Evolutionary conservation across 495 filamentous ascomycete genomes (phyloP).

Genomic region (Neurospora sp.): DNA sequence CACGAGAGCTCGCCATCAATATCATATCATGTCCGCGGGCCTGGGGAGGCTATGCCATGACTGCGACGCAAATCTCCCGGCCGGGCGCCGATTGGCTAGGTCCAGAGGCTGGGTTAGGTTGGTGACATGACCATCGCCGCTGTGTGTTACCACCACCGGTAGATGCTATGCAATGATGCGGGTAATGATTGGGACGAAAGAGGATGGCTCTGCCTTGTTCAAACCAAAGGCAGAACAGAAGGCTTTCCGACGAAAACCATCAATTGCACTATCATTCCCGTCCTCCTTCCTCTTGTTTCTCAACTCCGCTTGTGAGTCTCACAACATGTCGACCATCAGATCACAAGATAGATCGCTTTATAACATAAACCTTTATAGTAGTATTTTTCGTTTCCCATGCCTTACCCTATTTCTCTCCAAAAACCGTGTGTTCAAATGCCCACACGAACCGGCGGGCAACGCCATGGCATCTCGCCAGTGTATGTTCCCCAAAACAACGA

Average conservation of each 20-base stretch:
- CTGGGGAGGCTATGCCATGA: neutral
- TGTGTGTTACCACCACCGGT: neutral
- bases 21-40: neutral
- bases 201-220: neutral
- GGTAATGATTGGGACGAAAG: neutral
- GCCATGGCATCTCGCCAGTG: neutral
- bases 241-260: neutral
- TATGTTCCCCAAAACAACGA: neutral
- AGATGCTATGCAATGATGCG: neutral
- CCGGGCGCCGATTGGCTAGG: neutral
- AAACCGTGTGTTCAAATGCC: neutral
- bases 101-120: neutral
- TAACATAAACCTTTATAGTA: neutral
- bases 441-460: neutral
- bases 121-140: neutral
- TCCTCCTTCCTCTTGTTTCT: neutral
- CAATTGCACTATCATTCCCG: neutral
- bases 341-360: neutral
- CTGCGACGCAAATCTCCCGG: neutral
- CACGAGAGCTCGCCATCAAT: neutral
- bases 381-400: neutral
- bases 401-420: neutral
- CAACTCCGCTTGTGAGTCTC: neutral
- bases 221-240: neutral
- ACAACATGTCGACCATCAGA: neutral